Evolutionary conservation across 2,329 filamentous ascomycete genomes (phyloP), one percentile per base, ranked within the genome.

Genomic region (Verruconis gallopava): DNA sequence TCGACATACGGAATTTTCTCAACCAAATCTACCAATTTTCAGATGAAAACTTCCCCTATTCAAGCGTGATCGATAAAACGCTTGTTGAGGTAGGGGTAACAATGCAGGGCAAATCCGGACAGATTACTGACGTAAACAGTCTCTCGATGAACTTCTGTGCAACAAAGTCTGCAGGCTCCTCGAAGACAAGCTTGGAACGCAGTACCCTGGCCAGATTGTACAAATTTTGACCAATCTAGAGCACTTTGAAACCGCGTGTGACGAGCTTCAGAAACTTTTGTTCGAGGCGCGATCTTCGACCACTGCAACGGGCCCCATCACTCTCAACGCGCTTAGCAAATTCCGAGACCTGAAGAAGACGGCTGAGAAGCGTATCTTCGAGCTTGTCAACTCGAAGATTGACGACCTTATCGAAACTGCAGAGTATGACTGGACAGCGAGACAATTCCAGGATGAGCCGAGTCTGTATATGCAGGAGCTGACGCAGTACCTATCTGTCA

Each of bases 11-110:
- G 32, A 95, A 95, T 60, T 96, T 98, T 59, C 68, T 96, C 46
- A 95, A 95, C 59, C 88, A 96, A 55, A 96, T 98, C 54, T 96
- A 96, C 60, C 88, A 93, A 60, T 98, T 96, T 63, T 86, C 85
- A 5, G 88, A 93, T 53, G 88, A 96, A 54, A 86, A 96, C 57
- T 96, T 96, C 56, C 81, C 91, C 48, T 84, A 94, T 49, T 82
- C 85, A 1, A 80, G 75, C 47, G 74, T 93, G 41, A 94, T 98
- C 50, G 91, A 98, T 50, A 82, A 93, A 49, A 93, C 86, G 1
- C 69, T 98, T 4, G 81, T 81, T 57, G 81, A 80, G 60, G 83
- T 80, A 61, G 46, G 53, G 45, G 4, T 46, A 50, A 48, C 12
- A 35, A 15, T 21, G 25, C 25, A 18, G 17, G 15, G 13, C 25